A percentile compares a stretch with the other conserved stretches of the same genome.
Evolutionary conservation across 23 red algal species (phyloP).

Genomic region (Gracilaria gracilis): DNA sequence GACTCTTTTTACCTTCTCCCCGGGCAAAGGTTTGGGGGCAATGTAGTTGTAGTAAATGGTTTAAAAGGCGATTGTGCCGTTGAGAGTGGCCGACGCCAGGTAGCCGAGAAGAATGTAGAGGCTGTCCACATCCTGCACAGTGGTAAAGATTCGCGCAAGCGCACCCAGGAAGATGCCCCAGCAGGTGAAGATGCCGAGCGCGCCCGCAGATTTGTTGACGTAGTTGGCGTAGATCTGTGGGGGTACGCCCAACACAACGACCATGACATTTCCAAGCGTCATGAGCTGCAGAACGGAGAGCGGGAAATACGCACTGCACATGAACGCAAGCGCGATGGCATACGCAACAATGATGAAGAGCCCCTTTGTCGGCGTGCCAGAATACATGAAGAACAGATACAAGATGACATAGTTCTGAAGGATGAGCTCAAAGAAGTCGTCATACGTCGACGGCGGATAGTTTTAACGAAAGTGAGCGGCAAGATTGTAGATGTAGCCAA

Average conservation of each 20-base stretch:
- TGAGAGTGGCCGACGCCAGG: constrained; percentile 71
- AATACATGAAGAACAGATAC: constrained; percentile 79
- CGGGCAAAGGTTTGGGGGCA: background rate
- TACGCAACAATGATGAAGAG: constrained; percentile 40
- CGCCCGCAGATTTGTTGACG: constrained; percentile 70
- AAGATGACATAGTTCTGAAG: constrained; percentile 90
- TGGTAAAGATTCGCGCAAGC: constrained; percentile 89
- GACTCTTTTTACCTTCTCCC: constrained; percentile 61
- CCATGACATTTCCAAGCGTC: constrained; percentile 75
- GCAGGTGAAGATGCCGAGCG: constrained; percentile 84
- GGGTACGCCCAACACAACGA: constrained; percentile 71
- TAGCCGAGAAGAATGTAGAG: constrained; percentile 87
- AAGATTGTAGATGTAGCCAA: constrained; percentile 97
- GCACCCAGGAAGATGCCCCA: constrained; percentile 92
- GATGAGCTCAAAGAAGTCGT: constrained; percentile 86
- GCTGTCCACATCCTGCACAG: constrained; percentile 84
- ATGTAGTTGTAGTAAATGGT: constrained; percentile 76
- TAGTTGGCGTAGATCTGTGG: constrained; percentile 86
- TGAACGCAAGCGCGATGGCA: constrained; percentile 37
- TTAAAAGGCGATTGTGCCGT: constrained; percentile 82
- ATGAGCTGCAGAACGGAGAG: constrained; percentile 78
- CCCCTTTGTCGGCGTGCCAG: background rate
- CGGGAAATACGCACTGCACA: constrained; percentile 75
- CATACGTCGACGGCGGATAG: constrained; percentile 95
- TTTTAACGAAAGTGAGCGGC: constrained; percentile 85